Evolutionary conservation across 2,329 filamentous ascomycete genomes (phyloP).

Genomic region (Biscogniauxia mediterranea): DNA sequence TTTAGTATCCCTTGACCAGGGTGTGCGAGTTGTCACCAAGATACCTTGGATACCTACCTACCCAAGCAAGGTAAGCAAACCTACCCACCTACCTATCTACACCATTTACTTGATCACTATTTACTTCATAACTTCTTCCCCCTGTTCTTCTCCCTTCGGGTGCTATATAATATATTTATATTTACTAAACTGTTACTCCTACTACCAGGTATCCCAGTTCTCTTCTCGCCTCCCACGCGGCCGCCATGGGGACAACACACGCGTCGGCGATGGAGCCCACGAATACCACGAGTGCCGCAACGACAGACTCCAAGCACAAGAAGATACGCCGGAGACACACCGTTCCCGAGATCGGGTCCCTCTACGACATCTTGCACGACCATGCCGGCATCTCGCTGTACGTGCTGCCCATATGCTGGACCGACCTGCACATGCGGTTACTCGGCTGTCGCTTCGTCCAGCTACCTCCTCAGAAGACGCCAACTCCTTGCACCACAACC

Average conservation of each 20-base stretch:
- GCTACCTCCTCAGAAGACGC: conserved; percentile 41
- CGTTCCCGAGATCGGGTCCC: conserved; percentile 46
- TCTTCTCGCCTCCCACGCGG: background rate
- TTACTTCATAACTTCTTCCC: too few species aligned
- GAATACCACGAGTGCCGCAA: background rate
- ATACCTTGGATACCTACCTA: too few species aligned
- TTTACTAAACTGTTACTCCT: too few species aligned
- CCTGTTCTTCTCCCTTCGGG: too few species aligned
- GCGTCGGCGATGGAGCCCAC: conserved; percentile 8
- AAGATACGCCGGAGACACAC: conserved; percentile 33
- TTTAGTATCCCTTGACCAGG: too few species aligned
- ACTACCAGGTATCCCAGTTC: background rate
- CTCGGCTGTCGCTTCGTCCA: conserved; percentile 48
- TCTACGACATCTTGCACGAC: conserved; percentile 52
- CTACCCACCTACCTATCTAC: too few species aligned
- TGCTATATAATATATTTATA: too few species aligned
- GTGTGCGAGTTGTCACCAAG: too few species aligned
- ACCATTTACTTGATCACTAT: too few species aligned
- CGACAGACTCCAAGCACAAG: conserved; percentile 20
- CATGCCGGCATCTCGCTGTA: conserved; percentile 49
- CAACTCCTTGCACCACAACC: conserved; percentile 37
- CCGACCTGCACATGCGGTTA: conserved; percentile 47
- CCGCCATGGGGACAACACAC: background rate
- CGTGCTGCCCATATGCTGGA: conserved; percentile 55
- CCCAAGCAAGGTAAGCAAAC: too few species aligned